phyloP scores from a whole-genome alignment of 495 filamentous ascomycete genomes.

The Staphylotrichum tortipilum region DNA sequence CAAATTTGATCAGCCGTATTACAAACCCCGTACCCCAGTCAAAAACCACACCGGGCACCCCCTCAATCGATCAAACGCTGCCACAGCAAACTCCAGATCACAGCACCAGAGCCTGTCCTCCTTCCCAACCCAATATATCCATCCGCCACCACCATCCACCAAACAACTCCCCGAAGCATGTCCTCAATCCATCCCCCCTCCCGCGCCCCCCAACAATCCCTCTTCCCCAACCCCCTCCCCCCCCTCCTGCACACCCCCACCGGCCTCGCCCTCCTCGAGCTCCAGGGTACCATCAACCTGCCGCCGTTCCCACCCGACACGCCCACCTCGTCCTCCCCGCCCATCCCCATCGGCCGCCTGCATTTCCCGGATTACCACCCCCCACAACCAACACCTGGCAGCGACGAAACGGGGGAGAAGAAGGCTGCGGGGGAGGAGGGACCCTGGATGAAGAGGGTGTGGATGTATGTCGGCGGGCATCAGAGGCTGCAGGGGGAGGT shows the following conservation, averaged over 20 bases:
- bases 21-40: too few relatives aligned
- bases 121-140: too few relatives aligned
- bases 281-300: conserved; percentile 79
- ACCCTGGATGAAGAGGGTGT: conserved; percentile 80
- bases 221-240: conserved; percentile 56
- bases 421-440: too few relatives aligned
- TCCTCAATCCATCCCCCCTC: conserved; percentile 11
- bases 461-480: conserved; percentile 80
- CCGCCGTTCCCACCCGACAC: conserved; percentile 26
- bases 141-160: too few relatives aligned
- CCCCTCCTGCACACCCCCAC: conserved; percentile 74
- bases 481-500: conserved; percentile 87
- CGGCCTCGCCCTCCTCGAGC: conserved; percentile 73
- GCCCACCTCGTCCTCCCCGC: conserved; percentile 5
- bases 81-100: too few relatives aligned
- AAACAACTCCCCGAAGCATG: too few relatives aligned
- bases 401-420: neutral
- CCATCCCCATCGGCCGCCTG: conserved; percentile 58
- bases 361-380: conserved; percentile 67
- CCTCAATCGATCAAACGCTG: too few relatives aligned
- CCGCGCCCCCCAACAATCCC: conserved; percentile 2
- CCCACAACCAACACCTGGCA: conserved; percentile 31
- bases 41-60: too few relatives aligned
- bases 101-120: too few relatives aligned
- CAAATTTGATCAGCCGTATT: too few relatives aligned